Evolutionary conservation across 805 yeast species (phyloP).

Genomic region (Yamadazyma ubonensis): DNA sequence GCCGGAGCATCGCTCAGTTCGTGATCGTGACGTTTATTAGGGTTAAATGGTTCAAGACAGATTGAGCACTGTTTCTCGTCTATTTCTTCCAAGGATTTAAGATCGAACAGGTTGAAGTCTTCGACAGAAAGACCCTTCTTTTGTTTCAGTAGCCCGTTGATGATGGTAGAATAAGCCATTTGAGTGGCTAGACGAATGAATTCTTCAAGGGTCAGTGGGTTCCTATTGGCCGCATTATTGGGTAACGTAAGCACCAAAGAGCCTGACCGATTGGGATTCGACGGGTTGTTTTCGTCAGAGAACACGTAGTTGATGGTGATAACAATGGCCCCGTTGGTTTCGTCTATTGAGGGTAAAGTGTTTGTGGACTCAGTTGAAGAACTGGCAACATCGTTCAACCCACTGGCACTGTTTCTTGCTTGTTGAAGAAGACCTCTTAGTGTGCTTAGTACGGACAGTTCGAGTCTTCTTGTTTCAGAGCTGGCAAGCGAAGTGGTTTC

Average conservation of each 20-base stretch:
- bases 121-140: conserved; percentile 54
- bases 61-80: conserved; percentile 52
- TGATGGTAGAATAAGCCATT: conserved; percentile 63
- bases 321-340: conserved; percentile 31
- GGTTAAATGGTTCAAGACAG: conserved; percentile 50
- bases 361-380: conserved; percentile 7
- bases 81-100: conserved; percentile 21
- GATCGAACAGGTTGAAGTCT: conserved; percentile 51
- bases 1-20: conserved; percentile 10
- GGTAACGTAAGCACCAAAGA: conserved; percentile 65
- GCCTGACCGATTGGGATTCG: conserved; percentile 48
- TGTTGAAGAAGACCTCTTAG: conserved; percentile 2
- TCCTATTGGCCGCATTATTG: conserved; percentile 57
- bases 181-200: conserved; percentile 67
- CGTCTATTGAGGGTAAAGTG: background rate
- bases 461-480: background rate
- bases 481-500: background rate
- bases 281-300: conserved; percentile 40
- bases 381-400: too few relatives aligned
- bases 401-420: conserved; percentile 5
- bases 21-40: conserved; percentile 6
- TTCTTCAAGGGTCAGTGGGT: conserved; percentile 59
- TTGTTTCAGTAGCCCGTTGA: conserved; percentile 44
- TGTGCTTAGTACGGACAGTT: background rate
- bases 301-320: conserved; percentile 46